Evolutionary conservation across 371 early-diverging fungal genomes (phyloP), one percentile per base, ranked within the genome.

Genomic region (Lichtheimia hyalospora): DNA sequence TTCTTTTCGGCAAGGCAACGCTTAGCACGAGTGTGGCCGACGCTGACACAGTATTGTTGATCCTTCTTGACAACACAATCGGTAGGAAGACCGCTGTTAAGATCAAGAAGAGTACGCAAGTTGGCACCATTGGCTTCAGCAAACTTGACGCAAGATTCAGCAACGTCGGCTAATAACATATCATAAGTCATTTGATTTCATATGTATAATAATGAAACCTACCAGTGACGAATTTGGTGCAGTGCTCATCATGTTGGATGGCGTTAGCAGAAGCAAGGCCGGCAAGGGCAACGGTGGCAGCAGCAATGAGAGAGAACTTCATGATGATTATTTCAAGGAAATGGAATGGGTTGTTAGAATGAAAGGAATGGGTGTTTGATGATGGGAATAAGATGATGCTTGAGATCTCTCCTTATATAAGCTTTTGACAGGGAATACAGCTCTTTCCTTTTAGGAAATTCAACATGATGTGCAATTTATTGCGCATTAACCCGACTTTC

Each of bases 41-140:
- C 23, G 53, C 49, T 12, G 40, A 57, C 15, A 46, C 60, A 63
- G 58, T 49, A 58, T 15, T 25, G 48, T 15, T 54, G 28, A 44
- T 48, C 61, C 24, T 43, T 3, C 7, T n/a, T 10, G 5, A 46
- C 46, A 46, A 21, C n/a, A 12, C 46, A 46, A 12, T 27, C 41
- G 62, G 66, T 44, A 68, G 60, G 10, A 68, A 74, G 61, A 46
- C 67, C 18, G 10, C 68, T 60, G 48, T 55, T 18, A 57, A 61
- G 4, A 20, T 34, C 10, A 63, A 51, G 44, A 18, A 15, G 61
- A 69, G 21, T 59, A 65, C 53, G 60, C 42, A 18, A 44, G 57
- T 15, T 43, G 46, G 1, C 57, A 62, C 68, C 10, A 57, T 55
- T 24, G 64, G 52, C 12, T 52, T 56, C 5, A 56, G 61, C 49